phyloP scores from a whole-genome alignment of 768 basidiomycete species.

The Lactarius sp. region DNA sequence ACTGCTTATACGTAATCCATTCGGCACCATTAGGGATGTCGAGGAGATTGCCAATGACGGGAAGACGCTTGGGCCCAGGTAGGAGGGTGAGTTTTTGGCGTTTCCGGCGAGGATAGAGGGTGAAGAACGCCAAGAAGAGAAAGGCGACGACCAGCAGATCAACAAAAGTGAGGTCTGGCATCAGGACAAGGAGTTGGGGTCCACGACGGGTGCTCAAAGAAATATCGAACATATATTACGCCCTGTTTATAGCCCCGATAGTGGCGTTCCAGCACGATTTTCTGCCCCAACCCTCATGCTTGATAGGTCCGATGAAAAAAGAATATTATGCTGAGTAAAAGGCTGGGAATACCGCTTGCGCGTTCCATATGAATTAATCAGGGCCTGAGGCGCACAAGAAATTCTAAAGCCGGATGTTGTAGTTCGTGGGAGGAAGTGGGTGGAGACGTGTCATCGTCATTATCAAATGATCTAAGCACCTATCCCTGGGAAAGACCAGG shows the following conservation, averaged over 20 bases:
- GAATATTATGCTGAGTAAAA: background rate
- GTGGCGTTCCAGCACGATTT: background rate
- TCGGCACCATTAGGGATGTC: conserved; percentile 22
- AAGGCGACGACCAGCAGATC: background rate
- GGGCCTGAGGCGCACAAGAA: background rate
- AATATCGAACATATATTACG: background rate
- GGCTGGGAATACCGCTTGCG: background rate
- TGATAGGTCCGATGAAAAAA: background rate
- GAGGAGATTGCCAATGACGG: conserved; percentile 25
- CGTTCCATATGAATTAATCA: background rate
- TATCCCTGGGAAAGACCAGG: too few relatives aligned
- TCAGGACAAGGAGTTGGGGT: background rate
- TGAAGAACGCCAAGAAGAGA: background rate
- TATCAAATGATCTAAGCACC: background rate
- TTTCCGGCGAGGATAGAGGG: conserved; percentile 4
- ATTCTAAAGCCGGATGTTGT: background rate
- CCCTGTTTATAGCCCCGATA: background rate
- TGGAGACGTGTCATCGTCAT: background rate
- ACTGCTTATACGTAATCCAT: conserved; percentile 24
- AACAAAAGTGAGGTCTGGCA: background rate
- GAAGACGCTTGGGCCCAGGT: conserved; percentile 24
- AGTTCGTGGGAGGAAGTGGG: background rate
- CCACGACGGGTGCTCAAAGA: background rate
- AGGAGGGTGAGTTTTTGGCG: background rate
- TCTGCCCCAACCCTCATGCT: background rate